Evolutionary conservation across 257 asterid genomes (phyloP).

Genomic region (Catharanthus roseus): DNA sequence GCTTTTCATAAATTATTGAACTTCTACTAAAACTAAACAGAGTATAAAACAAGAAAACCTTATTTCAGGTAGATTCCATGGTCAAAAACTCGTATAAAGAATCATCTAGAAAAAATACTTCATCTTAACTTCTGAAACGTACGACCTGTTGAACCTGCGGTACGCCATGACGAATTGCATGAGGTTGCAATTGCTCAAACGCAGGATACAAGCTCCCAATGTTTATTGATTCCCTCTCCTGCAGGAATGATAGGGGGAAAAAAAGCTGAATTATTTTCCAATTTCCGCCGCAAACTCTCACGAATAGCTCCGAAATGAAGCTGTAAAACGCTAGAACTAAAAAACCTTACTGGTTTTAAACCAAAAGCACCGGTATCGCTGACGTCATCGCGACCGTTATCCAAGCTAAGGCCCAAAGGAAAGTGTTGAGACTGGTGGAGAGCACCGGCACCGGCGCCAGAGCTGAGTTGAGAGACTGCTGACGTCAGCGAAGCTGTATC

Average conservation of each 20-base stretch:
- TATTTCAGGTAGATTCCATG: neutral
- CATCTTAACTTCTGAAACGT: neutral
- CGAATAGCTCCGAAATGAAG: neutral
- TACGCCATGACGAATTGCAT: conserved; percentile 40
- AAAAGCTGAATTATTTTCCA: no score
- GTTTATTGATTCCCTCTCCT: conserved; percentile 55
- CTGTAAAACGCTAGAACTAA: conserved; percentile 1
- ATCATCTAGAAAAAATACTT: neutral
- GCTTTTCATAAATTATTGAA: neutral
- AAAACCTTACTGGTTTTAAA: conserved; percentile 47
- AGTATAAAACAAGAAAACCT: neutral
- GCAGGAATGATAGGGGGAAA: conserved; percentile 27
- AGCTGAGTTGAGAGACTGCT: conserved; percentile 37
- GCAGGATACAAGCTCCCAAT: conserved; percentile 52
- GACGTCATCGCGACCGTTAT: conserved; percentile 55
- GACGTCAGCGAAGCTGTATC: conserved; percentile 43
- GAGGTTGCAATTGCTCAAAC: conserved; percentile 62
- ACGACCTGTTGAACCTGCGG: conserved; percentile 57
- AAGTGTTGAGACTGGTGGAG: conserved; percentile 48
- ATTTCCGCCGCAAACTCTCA: neutral
- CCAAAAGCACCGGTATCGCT: conserved; percentile 37
- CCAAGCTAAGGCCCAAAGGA: conserved; percentile 70
- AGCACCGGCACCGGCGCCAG: conserved; percentile 23
- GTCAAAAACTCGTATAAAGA: neutral
- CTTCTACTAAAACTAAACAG: neutral